Conservation (phyloP, 768 basidiomycete genomes). For the Psilocybe sp. region DNA sequence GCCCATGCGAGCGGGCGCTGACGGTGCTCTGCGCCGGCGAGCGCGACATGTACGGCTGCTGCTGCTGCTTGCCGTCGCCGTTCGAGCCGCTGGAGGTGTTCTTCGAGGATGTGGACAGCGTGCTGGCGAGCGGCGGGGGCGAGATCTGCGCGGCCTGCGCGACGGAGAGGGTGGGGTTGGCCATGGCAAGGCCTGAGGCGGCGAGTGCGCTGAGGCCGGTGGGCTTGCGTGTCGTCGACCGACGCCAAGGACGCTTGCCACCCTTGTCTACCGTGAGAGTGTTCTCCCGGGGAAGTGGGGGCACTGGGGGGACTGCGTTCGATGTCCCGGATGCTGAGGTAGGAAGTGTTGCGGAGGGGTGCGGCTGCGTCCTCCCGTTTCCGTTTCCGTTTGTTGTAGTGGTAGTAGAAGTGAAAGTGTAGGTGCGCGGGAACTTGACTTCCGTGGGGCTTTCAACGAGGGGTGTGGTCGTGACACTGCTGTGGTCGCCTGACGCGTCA, state of each 20-base stretch:
- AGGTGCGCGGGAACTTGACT: conserved; percentile 23
- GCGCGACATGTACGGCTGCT: conserved; percentile 24
- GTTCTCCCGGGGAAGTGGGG: conserved; percentile 10
- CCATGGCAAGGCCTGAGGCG: conserved; percentile 65
- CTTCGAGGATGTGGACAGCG: conserved; percentile 9
- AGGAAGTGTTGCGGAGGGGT: no score
- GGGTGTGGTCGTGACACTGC: conserved; percentile 23
- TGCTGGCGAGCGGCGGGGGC: conserved; percentile 7
- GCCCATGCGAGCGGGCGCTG: conserved; percentile 16
- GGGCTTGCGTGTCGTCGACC: conserved; percentile 43
- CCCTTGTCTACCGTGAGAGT: conserved; percentile 12
- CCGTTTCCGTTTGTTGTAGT: conserved; percentile 12
- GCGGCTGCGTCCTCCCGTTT: no score
- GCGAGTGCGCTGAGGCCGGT: conserved; percentile 65
- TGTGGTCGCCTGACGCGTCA: conserved; percentile 9
- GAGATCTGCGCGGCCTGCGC: conserved; percentile 42
- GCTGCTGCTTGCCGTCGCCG: conserved; percentile 9
- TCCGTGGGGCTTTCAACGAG: conserved; percentile 47
- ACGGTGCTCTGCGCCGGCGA: conserved; percentile 21
- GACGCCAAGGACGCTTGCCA: conserved; percentile 42
- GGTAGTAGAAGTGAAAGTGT: conserved; percentile 22
- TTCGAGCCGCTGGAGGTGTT: conserved; percentile 6
- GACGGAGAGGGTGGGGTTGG: conserved; percentile 48
- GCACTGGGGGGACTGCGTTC: conserved; percentile 5
- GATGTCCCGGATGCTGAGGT: neutral